phyloP scores from a whole-genome alignment of 1,139 yeast species.

The Meyerozyma athensensis region DNA sequence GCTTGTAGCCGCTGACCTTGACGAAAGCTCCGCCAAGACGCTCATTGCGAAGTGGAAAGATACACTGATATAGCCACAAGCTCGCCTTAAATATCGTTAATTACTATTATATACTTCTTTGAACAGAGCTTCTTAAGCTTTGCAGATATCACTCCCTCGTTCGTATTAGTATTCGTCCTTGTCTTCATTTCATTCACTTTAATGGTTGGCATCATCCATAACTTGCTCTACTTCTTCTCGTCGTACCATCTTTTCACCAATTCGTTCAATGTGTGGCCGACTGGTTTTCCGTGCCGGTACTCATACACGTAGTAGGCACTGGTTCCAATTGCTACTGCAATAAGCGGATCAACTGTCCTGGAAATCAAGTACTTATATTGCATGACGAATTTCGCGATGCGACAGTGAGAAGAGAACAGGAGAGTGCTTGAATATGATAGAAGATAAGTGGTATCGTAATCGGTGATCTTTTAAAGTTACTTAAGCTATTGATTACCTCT shows the following conservation, averaged over 20 bases:
- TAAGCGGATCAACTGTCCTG: conserved; percentile 49
- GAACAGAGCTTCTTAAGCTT: too few relatives aligned
- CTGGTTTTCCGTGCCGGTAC: conserved; percentile 46
- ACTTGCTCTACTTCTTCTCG: conserved; percentile 1
- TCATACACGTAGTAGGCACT: conserved; percentile 60
- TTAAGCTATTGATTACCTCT: too few relatives aligned
- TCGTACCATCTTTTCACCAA: conserved; percentile 30
- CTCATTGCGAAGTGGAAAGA: background rate
- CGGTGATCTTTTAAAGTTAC: too few relatives aligned
- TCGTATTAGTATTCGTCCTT: too few relatives aligned
- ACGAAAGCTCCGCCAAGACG: conserved; percentile 21
- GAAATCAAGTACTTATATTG: conserved; percentile 38
- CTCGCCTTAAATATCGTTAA: background rate
- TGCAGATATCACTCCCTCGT: too few relatives aligned
- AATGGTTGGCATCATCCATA: too few relatives aligned
- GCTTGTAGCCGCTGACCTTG: conserved; percentile 28
- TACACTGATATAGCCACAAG: background rate
- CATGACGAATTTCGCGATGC: conserved; percentile 11
- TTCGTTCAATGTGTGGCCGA: conserved; percentile 55
- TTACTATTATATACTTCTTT: background rate
- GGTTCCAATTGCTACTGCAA: conserved; percentile 55
- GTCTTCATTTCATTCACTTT: too few relatives aligned
- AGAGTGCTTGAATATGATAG: background rate
- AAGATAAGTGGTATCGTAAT: too few relatives aligned
- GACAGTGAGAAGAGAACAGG: too few relatives aligned